Evolutionary conservation across 169 alveolate species (phyloP).

Genomic region (Plasmodium billcollinsi): DNA sequence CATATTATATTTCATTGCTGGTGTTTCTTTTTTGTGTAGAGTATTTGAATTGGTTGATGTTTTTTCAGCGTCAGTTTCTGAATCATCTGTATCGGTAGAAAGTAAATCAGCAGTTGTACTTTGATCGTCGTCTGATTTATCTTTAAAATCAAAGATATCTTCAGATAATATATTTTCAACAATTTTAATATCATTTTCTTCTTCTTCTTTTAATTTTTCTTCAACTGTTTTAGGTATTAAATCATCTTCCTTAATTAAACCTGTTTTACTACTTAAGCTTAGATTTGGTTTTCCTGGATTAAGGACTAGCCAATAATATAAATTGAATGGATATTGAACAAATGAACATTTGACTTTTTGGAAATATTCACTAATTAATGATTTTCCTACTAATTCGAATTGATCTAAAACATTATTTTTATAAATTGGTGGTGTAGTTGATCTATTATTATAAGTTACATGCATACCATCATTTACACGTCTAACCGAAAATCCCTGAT

Average conservation of each 20-base stretch:
- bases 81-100: conserved; percentile 2
- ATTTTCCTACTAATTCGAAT: conserved; percentile 52
- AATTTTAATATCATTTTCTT: conserved; percentile 13
- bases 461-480: background rate
- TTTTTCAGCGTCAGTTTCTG: background rate
- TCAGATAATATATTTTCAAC: conserved; percentile 25
- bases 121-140: background rate
- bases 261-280: conserved; percentile 23
- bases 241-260: conserved; percentile 53
- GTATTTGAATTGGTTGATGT: background rate
- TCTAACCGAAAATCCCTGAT: conserved; percentile 6
- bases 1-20: background rate
- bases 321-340: conserved; percentile 42
- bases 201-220: conserved; percentile 4
- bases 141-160: background rate
- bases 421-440: conserved; percentile 55
- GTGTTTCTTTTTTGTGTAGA: background rate
- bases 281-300: conserved; percentile 66
- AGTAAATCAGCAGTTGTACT: background rate
- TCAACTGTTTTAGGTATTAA: conserved; percentile 21
- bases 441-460: conserved; percentile 37
- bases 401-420: conserved; percentile 66
- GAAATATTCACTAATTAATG: conserved; percentile 26
- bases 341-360: conserved; percentile 64
- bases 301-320: conserved; percentile 60